A percentile compares a stretch with the other conserved stretches of the same genome.
These are phyloP conservation scores for Leucocoprinus gongylophorus DNA, from an alignment of 1,284 basidiomycete genomes.

Conservation along the genomic window DNA sequence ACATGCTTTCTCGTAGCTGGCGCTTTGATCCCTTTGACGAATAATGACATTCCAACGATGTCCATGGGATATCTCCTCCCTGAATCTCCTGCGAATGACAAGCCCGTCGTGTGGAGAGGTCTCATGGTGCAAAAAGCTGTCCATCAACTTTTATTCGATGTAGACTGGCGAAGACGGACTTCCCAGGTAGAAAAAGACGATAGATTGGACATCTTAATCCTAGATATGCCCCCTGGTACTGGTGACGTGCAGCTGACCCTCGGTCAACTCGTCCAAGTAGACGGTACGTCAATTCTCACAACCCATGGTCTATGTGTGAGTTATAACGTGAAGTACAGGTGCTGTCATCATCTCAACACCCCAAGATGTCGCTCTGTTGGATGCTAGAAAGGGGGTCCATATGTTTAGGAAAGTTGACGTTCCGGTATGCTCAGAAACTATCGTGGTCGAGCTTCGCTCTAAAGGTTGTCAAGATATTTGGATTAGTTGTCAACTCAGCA, in stretches of 20 bases:
- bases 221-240: constrained; percentile 98
- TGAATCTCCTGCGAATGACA: constrained; percentile 43
- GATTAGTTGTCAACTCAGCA: constrained; percentile 87
- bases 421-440: constrained; percentile 50
- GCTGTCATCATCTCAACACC: constrained; percentile 93
- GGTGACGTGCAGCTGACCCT: constrained; percentile 94
- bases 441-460: not conserved
- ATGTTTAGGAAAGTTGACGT: constrained; percentile 92
- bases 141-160: constrained; percentile 94
- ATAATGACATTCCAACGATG: constrained; percentile 93
- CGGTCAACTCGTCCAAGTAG: constrained; percentile 83
- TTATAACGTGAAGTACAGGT: constrained; percentile 38
- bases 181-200: constrained; percentile 26
- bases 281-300: constrained; percentile 49
- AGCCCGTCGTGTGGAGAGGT: constrained; percentile 91
- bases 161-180: constrained; percentile 65
- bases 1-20: constrained; percentile 42
- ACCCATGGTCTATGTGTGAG: not conserved
- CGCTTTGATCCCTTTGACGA: constrained; percentile 77
- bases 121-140: constrained; percentile 99
- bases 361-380: constrained; percentile 89
- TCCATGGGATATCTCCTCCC: constrained; percentile 90
- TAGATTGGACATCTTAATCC: constrained; percentile 76
- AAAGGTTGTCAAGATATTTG: constrained; percentile 59
- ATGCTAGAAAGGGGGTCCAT: constrained; percentile 88